Conservation (phyloP, 805 yeast species). For the Pichia thaimueangensis region DNA sequence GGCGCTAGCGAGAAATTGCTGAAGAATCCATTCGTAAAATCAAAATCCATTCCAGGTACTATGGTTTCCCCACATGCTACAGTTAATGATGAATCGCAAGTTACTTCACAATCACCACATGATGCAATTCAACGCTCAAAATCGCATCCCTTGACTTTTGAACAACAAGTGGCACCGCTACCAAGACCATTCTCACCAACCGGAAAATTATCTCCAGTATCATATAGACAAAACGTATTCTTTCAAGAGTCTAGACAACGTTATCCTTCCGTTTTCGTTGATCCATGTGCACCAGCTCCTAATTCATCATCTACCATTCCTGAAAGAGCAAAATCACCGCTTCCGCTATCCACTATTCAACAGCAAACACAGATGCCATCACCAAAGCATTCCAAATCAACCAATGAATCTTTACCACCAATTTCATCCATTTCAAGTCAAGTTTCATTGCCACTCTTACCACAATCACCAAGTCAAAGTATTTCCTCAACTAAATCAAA, state of each 20-base stretch:
- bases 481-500: neutral
- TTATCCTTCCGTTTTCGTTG: constrained; percentile 42
- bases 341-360: neutral
- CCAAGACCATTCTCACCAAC: constrained; percentile 12
- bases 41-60: neutral
- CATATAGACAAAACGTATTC: constrained; percentile 22
- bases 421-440: constrained; percentile 12
- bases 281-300: constrained; percentile 44
- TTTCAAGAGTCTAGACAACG: constrained; percentile 32
- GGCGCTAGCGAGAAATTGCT: too few species aligned
- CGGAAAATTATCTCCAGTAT: constrained; percentile 13
- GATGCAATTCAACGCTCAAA: too few species aligned
- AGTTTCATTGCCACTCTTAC: neutral
- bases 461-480: constrained; percentile 2
- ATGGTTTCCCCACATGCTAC: neutral
- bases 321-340: constrained; percentile 2
- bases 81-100: neutral
- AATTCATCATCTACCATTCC: neutral
- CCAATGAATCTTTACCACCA: constrained; percentile 6
- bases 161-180: constrained; percentile 4
- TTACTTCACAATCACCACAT: constrained; percentile 10
- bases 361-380: constrained; percentile 1
- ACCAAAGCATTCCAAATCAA: constrained; percentile 1
- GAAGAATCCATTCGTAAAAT: neutral
- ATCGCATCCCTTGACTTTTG: too few species aligned